A percentile compares a stretch with the other conserved stretches of the same genome.
Evolutionary conservation across 2,329 filamentous ascomycete genomes (phyloP).

Genomic region (Dothideomycetes sp.): DNA sequence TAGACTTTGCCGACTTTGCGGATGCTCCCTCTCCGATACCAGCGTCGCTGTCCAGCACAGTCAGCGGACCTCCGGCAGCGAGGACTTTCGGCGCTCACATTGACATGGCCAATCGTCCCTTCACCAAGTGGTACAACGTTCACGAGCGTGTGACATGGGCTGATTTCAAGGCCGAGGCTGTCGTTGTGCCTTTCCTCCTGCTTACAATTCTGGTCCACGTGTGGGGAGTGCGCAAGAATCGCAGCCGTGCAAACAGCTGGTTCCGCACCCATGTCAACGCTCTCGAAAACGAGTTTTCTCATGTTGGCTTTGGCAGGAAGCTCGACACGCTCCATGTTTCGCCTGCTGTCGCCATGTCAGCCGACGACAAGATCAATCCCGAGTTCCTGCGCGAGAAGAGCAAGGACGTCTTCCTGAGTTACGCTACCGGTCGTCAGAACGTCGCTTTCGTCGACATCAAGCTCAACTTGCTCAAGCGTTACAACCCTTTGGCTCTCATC

Average conservation of each 20-base stretch:
- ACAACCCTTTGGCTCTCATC: slow-evolving; percentile 64
- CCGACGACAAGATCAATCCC: slow-evolving; percentile 37
- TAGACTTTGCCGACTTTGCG: slow-evolving; percentile 93
- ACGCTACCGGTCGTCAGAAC: slow-evolving; percentile 87
- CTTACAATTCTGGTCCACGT: slow-evolving; percentile 71
- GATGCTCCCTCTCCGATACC: slow-evolving; percentile 59
- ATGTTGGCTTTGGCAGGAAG: slow-evolving; percentile 65
- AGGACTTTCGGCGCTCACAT: slow-evolving; percentile 35
- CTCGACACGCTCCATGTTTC: slow-evolving; percentile 34
- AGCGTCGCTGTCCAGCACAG: slow-evolving; percentile 36
- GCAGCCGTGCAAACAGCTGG: slow-evolving; percentile 71
- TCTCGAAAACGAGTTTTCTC: slow-evolving; percentile 72
- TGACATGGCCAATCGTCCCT: slow-evolving; percentile 49
- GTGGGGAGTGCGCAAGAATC: slow-evolving; percentile 72
- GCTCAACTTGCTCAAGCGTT: slow-evolving; percentile 72
- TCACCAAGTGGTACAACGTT: slow-evolving; percentile 92
- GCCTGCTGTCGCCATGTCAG: slow-evolving; percentile 28
- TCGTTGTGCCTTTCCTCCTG: slow-evolving; percentile 67
- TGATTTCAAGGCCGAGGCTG: slow-evolving; percentile 82
- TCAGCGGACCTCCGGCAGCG: slow-evolving; percentile 34
- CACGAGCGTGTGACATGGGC: slow-evolving; percentile 77
- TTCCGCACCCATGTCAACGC: slow-evolving; percentile 62
- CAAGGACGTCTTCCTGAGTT: slow-evolving; percentile 75
- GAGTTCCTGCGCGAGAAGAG: slow-evolving; percentile 74
- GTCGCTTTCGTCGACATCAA: slow-evolving; percentile 83